Percentiles rank a stretch among this genome's conserved stretches.
These are phyloP conservation scores for Galeopsis tetrahit DNA, from an alignment of 257 asterid species.

Conservation along the genomic window DNA sequence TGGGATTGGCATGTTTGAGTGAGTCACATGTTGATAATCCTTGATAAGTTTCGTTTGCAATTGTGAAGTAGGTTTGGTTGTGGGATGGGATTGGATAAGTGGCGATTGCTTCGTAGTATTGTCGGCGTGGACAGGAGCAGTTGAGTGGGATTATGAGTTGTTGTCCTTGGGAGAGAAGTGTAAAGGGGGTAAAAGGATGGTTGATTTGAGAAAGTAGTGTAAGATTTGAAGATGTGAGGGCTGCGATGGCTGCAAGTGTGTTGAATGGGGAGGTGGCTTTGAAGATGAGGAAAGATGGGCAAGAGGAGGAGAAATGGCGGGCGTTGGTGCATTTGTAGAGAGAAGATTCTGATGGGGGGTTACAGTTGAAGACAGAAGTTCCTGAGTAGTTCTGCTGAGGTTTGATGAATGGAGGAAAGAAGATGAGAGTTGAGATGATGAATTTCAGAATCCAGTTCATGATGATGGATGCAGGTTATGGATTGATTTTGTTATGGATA, in stretches of 20 bases:
- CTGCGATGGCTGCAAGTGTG: conserved; percentile 51
- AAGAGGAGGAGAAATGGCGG: conserved; percentile 39
- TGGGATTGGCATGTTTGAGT: conserved; percentile 30
- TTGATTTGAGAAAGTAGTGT: conserved; percentile 46
- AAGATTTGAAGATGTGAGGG: conserved; percentile 47
- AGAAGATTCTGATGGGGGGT: conserved; percentile 33
- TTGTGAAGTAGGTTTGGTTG: conserved; percentile 39
- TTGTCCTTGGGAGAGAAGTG: conserved; percentile 38
- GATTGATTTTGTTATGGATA: not conserved
- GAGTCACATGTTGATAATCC: conserved; percentile 58
- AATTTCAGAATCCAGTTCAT: conserved; percentile 41
- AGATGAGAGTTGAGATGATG: conserved; percentile 23
- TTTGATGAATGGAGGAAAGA: conserved; percentile 32
- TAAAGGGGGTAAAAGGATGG: conserved; percentile 37
- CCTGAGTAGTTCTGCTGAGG: conserved; percentile 59
- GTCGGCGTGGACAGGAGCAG: conserved; percentile 54
- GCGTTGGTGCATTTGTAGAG: conserved; percentile 42
- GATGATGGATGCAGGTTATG: not conserved
- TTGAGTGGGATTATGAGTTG: conserved; percentile 57
- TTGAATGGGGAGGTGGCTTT: conserved; percentile 47
- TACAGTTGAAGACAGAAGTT: conserved; percentile 39
- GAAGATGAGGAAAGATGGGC: conserved; percentile 61
- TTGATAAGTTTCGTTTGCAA: conserved; percentile 56
- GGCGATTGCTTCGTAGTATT: conserved; percentile 35
- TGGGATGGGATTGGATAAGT: conserved; percentile 32